Base-by-base conservation (phyloP, 176 grass and related monocot species). In the Tuctoria greenei region DNA sequence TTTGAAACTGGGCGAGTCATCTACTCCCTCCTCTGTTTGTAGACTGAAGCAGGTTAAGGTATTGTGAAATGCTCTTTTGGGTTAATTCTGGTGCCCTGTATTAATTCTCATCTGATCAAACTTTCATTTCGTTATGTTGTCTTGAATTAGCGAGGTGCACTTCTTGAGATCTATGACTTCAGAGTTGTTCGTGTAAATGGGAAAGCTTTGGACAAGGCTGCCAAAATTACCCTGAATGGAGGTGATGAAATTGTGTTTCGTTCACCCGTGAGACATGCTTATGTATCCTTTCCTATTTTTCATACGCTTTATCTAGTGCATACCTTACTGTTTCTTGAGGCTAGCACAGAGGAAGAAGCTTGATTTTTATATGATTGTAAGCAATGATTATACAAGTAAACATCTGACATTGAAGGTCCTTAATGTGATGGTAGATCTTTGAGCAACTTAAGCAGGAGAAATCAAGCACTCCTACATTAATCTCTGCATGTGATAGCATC, bases 181-280 rank as follows among this genome's bases (percentile, higher is more conserved):
- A 93, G 86, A 85, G 64, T 90, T 88, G 77, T 95, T 71, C 86
- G 76, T 45, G 91, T 99, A 64, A 99, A 99, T 88, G 95, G 91
- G 45, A 99, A 90, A 84, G 68, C 76, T 66, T 34, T 92, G 28
- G 95, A 95, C 66, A 94, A 92, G 79, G 51, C 82, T 82, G 57
- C 91, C 45, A 85, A 90, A 61, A 67, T 99, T 92, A 79, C 88
- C 31, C 80, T 99, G 64, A 82, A 36, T 49, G 91, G 89, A 80
- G 95, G 95, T 67, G 95, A 99, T 86, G 95, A 99, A 86, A 65
- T 99, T 79, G 74, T 90, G 76, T 99, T 99, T 67, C 87, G 76
- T 85, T 88, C 84, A 76, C 76, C 86, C 42, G 82, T 82, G 71
- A 87, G 77, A 10, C 91, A 90, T 80, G 84, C 92, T 85, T 99